Conservation (phyloP, 169 alveolate genomes). For the Cryptosporidium meleagridis region DNA sequence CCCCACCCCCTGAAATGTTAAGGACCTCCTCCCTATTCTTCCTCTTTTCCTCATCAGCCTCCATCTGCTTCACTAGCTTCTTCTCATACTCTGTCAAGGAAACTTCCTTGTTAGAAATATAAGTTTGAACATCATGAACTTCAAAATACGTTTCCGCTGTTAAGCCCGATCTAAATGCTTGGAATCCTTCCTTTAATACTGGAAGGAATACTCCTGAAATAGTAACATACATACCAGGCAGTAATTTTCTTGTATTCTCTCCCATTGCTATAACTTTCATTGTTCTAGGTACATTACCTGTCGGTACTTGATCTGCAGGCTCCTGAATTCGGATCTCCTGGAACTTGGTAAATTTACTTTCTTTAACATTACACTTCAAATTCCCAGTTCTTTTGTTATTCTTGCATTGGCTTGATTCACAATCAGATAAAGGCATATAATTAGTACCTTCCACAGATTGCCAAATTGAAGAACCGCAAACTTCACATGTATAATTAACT, state of each 20-base stretch:
- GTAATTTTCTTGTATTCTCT: constrained; percentile 82
- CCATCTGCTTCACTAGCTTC: constrained; percentile 75
- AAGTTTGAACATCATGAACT: constrained; percentile 78
- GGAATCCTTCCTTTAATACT: constrained; percentile 82
- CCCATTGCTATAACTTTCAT: constrained; percentile 91
- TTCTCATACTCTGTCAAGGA: constrained; percentile 77
- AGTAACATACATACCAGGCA: constrained; percentile 90
- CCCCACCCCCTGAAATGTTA: background rate
- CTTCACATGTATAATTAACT: constrained; percentile 95
- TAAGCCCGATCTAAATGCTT: constrained; percentile 80
- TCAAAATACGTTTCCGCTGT: constrained; percentile 86
- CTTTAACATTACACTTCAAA: constrained; percentile 75
- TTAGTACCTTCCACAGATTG: constrained; percentile 86
- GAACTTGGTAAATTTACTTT: constrained; percentile 89
- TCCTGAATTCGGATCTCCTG: constrained; percentile 95
- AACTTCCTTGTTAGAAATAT: constrained; percentile 79
- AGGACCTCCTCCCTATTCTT: background rate
- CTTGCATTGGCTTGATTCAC: constrained; percentile 90
- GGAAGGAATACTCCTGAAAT: constrained; percentile 92
- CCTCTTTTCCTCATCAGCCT: background rate
- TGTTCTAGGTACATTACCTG: constrained; percentile 94
- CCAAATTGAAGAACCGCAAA: constrained; percentile 91
- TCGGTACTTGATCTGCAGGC: constrained; percentile 92
- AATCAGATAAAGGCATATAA: constrained; percentile 91
- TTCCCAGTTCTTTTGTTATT: constrained; percentile 88